phyloP scores from a whole-genome alignment of 345 rosid genomes.

The Sisymbrium irio region DNA sequence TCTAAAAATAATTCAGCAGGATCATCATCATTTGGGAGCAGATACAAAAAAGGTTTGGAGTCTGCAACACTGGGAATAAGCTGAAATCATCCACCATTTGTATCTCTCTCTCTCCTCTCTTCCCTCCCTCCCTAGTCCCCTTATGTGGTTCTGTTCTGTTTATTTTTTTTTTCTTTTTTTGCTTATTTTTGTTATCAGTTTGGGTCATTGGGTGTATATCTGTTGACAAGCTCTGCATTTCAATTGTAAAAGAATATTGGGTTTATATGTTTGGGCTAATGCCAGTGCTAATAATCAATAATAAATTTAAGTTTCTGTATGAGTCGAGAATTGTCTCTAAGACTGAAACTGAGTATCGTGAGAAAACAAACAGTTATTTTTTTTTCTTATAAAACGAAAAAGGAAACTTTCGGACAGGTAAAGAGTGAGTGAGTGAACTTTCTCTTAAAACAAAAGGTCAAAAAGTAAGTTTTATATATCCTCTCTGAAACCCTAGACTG shows the following conservation, averaged over 20 bases:
- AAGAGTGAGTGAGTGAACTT: no score
- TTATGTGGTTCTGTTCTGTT: conserved; percentile 12
- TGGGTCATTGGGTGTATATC: conserved; percentile 33
- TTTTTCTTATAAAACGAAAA: no score
- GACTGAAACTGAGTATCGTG: no score
- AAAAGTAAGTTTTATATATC: neutral
- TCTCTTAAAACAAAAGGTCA: no score
- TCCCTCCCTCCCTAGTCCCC: neutral
- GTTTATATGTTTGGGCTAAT: conserved; percentile 24
- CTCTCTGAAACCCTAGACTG: conserved; percentile 26
- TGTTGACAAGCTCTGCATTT: conserved; percentile 25
- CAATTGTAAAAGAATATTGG: conserved; percentile 32
- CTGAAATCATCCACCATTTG: conserved; percentile 30
- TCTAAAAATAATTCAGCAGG: conserved; percentile 47
- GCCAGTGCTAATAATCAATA: conserved; percentile 23
- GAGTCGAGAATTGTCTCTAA: no score
- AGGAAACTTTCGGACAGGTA: no score
- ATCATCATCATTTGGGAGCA: conserved; percentile 34
- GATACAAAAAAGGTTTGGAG: conserved; percentile 27
- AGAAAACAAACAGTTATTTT: no score
- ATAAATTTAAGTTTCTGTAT: neutral
- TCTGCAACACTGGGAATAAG: conserved; percentile 38
- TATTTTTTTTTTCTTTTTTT: neutral
- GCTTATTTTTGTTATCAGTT: neutral
- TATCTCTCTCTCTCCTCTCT: conserved; percentile 7